Evolutionary conservation across 2,329 filamentous ascomycete species (phyloP).

Genomic region (Trichoderma cornu-damae): DNA sequence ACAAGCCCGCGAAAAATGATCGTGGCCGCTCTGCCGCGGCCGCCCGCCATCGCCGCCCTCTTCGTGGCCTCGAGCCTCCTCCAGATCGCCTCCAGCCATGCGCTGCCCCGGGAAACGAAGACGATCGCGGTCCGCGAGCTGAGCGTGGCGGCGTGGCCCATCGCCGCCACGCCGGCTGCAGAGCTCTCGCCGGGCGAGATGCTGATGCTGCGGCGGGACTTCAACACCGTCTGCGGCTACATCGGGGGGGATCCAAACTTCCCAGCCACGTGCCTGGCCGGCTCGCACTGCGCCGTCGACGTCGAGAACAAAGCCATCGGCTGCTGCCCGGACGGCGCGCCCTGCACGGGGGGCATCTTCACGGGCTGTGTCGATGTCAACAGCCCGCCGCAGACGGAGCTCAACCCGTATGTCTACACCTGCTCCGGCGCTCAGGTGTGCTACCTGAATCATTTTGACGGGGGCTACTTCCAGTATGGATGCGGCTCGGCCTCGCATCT

Average conservation of each 20-base stretch:
- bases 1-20: conserved; percentile 12
- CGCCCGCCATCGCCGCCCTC: conserved; percentile 10
- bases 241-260: conserved; percentile 48
- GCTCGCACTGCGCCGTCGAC: conserved; percentile 55
- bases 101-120: conserved; percentile 39
- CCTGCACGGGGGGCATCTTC: conserved; percentile 52
- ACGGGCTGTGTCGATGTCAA: conserved; percentile 53
- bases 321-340: conserved; percentile 49
- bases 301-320: conserved; percentile 45
- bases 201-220: conserved; percentile 35
- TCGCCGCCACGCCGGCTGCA: conserved; percentile 38
- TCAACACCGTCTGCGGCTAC: conserved; percentile 55
- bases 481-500: conserved; percentile 47
- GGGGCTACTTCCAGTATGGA: conserved; percentile 53
- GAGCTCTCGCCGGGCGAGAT: conserved; percentile 14
- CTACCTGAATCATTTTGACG: conserved; percentile 51
- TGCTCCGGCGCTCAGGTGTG: conserved; percentile 49
- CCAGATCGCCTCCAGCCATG: conserved; percentile 33
- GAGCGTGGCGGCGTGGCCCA: conserved; percentile 38
- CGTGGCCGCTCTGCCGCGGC: conserved; percentile 8
- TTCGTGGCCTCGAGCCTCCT: conserved; percentile 24
- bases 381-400: conserved; percentile 45
- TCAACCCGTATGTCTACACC: conserved; percentile 54
- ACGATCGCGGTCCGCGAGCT: conserved; percentile 35
- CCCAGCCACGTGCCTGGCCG: conserved; percentile 53